A percentile compares a stretch with the other conserved stretches of the same genome.
These are phyloP conservation scores for Ustilago cynodontis DNA, from an alignment of 1,284 basidiomycete genomes.

Conservation along the genomic window DNA sequence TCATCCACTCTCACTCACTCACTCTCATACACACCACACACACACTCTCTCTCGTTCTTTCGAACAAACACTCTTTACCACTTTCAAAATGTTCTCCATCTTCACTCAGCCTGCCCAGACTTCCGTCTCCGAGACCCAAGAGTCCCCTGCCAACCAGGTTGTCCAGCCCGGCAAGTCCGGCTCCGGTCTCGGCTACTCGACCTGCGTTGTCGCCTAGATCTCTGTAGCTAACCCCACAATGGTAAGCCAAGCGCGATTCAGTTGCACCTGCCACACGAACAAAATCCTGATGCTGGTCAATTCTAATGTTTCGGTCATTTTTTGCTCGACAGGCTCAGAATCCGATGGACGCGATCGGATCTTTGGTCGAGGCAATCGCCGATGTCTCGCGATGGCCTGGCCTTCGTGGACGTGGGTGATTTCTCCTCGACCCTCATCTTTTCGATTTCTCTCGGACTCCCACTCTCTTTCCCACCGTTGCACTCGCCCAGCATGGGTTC, in stretches of 20 bases:
- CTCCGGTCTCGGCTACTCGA: slow-evolving; percentile 27
- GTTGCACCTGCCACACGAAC: neutral
- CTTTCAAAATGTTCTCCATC: slow-evolving; percentile 37
- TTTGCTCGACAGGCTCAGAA: neutral
- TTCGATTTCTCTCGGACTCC: neutral
- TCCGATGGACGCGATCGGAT: slow-evolving; percentile 14
- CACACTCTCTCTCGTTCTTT: slow-evolving; percentile 17
- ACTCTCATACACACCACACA: slow-evolving; percentile 6
- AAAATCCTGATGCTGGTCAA: neutral
- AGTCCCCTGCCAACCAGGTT: slow-evolving; percentile 7
- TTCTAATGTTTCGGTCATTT: neutral
- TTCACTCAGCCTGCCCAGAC: slow-evolving; percentile 36
- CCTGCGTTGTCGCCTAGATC: slow-evolving; percentile 30
- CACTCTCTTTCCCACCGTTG: neutral
- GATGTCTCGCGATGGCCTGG: slow-evolving; percentile 24
- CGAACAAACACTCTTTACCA: slow-evolving; percentile 16
- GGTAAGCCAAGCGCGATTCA: neutral
- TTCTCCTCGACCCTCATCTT: neutral
- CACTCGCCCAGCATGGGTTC: neutral
- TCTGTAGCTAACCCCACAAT: neutral
- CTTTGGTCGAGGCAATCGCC: slow-evolving; percentile 19
- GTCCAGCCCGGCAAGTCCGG: slow-evolving; percentile 1
- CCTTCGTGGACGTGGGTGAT: neutral
- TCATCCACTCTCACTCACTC: slow-evolving; percentile 25
- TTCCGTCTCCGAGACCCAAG: slow-evolving; percentile 31